Evolutionary conservation across 331 rosid species (phyloP).

Genomic region (Prunus yedoensis): DNA sequence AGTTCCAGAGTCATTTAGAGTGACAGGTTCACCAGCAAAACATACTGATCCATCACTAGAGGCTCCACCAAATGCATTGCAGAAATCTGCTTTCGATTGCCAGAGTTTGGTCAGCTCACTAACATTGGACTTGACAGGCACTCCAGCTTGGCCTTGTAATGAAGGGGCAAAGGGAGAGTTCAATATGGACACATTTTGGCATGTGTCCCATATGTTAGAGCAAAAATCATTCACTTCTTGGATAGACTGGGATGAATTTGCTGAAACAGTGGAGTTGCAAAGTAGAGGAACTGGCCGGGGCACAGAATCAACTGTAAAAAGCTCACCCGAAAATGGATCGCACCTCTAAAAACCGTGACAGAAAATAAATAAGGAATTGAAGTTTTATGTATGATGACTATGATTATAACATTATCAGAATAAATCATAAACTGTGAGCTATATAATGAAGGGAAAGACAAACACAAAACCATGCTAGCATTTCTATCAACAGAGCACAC

Average conservation of each 20-base stretch:
- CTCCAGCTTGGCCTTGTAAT: slow-evolving; percentile 50
- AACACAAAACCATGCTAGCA: not conserved
- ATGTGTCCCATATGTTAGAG: slow-evolving; percentile 74
- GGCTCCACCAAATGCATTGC: slow-evolving; percentile 76
- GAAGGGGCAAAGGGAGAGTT: slow-evolving; percentile 81
- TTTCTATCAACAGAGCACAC: too few species aligned
- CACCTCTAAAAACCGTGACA: slow-evolving; percentile 51
- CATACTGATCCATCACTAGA: slow-evolving; percentile 63
- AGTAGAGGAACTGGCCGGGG: slow-evolving; percentile 67
- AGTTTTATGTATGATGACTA: not conserved
- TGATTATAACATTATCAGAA: not conserved
- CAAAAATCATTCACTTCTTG: slow-evolving; percentile 53
- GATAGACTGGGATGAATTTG: slow-evolving; percentile 63
- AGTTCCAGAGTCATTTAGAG: slow-evolving; percentile 39
- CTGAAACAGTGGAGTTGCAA: slow-evolving; percentile 65
- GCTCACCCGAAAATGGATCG: slow-evolving; percentile 80
- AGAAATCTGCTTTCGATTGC: slow-evolving; percentile 76
- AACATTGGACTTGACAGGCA: slow-evolving; percentile 39
- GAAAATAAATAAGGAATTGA: slow-evolving; percentile 17
- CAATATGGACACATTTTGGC: slow-evolving; percentile 59
- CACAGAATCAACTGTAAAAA: slow-evolving; percentile 45
- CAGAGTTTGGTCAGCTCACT: slow-evolving; percentile 57
- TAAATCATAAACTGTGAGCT: too few species aligned
- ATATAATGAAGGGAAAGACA: too few species aligned
- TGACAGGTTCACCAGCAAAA: slow-evolving; percentile 66